Evolutionary conservation across 2,329 filamentous ascomycete genomes (phyloP), one percentile per base, ranked within the genome.

Genomic region (Colletotrichum sp.): DNA sequence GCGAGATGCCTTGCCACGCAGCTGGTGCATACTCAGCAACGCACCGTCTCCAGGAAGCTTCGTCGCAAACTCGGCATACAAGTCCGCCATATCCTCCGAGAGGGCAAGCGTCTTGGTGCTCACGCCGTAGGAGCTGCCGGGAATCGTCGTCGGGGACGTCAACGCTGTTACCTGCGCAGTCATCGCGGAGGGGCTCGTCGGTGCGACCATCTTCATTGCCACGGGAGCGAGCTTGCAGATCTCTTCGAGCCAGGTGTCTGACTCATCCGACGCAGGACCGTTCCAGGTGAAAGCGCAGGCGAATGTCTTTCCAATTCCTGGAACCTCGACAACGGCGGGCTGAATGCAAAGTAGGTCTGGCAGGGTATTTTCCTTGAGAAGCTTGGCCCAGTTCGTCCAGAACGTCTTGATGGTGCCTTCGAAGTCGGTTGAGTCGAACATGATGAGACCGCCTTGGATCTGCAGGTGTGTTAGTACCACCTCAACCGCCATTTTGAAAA

Each of bases 391-490:
- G 5, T 68, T 56, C 8, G 67, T 21, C 24, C 76, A 77, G 7
- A 78, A 77, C 5, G 77, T 73, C 59, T 81, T 58, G 55, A 73
- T 78, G 3, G 80, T 77, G 7, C 73, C 68, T 9, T 64, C 59
- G 36, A 86, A 62, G 52, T 85, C 78, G 14, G 73, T 70, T 1
- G 84, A 82, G 7, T 84, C 78, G 74, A 80, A 85, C 10, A 85
- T 52, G 5, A 85, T 73, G 0, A 79, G 30, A 1, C 77, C 76
- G 13, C 69, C 69, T 69, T 77, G 74, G 5, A 78, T 67, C 77
- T 32, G 81, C 81, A 4, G 5, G 3, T 7, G 3, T 26, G 76
- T 77, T 38, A 85, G 78, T 7, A 7, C 43, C 18, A 81, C 59
- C 80, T 79, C 9, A 13, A 38, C 14, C 13, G 21, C 8, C 34